Evolutionary conservation across 164 flowering plant genomes (phyloP).

Genomic region (Umbilicus rupestris): DNA sequence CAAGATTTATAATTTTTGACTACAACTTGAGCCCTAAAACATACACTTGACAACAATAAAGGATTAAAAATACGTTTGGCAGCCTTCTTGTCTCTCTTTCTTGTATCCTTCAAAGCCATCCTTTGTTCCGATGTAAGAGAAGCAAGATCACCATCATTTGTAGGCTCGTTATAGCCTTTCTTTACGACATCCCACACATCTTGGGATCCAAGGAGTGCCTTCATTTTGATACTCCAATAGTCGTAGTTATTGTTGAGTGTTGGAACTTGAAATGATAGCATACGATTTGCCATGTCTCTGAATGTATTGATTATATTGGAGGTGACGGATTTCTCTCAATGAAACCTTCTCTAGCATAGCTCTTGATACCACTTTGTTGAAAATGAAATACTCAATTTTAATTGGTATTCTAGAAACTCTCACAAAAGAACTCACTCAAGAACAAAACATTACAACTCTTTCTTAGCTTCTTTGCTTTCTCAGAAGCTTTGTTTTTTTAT

Average conservation of each 20-base stretch:
- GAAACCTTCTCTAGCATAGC: background rate
- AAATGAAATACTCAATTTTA: background rate
- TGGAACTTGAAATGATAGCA: background rate
- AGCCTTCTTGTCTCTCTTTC: slow-evolving; percentile 1
- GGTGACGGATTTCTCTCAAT: no score
- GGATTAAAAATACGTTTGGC: no score
- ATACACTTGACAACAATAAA: no score
- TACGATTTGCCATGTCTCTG: background rate
- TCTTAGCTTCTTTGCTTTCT: no score
- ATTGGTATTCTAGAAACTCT: no score
- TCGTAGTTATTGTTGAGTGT: background rate
- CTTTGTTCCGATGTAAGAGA: background rate
- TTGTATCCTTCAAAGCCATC: background rate
- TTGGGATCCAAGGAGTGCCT: background rate
- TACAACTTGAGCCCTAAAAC: no score
- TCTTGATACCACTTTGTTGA: background rate
- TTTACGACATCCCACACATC: background rate
- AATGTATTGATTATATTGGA: no score
- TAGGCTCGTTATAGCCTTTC: background rate
- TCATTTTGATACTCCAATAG: background rate
- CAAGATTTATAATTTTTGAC: no score
- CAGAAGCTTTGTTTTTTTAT: no score
- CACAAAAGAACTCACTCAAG: no score
- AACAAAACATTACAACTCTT: no score
- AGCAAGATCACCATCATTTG: background rate